Base-by-base conservation (phyloP, 805 yeast species). In the Metschnikowia henanensis region DNA sequence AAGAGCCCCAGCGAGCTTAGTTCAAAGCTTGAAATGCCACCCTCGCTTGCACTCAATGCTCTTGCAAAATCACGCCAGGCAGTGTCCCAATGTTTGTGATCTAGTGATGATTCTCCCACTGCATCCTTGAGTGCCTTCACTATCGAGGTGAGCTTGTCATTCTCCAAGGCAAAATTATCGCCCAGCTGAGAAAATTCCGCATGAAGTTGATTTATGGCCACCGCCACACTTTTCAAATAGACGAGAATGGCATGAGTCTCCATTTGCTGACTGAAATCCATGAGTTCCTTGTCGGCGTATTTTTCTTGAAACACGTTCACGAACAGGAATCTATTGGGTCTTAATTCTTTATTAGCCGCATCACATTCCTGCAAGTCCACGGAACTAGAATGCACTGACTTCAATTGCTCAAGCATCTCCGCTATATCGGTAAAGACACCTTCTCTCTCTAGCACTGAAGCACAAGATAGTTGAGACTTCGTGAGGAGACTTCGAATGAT, bases 1-100 rank as follows among this genome's bases (percentile, higher is more conserved):
- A 84, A 71, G 6, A 87, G 60, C 0, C 90, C 90, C 2, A 90
- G 84, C 2, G 84, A 75, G 5, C 82, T 72, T 26, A 90, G 66
- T 58, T 89, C 96, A 64, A 81, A 87, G 46, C 91, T 83, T 0
- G 96, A 87, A 5, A 85, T 66, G 8, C 44, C 38, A 2, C 47
- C 44, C 3, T 44, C 48, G 3, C 35, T 22, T 5, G 35, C 12
- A 21, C 39, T 41, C 13, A 66, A 30, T 1, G 55, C 49, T 15
- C 16, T 23, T 23, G 51, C 42, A 17, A 70, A 51, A 6, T 40
- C 40, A 4, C 30, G 39, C 72, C 70, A 69, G 4, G 61, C 21
- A 2, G 30, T 29, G 3, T 36, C 34, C 74, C 73, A 69, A 4
- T 56, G 56, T 34, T 81, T 83, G 73, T 30, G 55, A n/a, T 21